Evolutionary conservation across 495 filamentous ascomycete species (phyloP).

Genomic region (Hypoxylon lienhwacheense): DNA sequence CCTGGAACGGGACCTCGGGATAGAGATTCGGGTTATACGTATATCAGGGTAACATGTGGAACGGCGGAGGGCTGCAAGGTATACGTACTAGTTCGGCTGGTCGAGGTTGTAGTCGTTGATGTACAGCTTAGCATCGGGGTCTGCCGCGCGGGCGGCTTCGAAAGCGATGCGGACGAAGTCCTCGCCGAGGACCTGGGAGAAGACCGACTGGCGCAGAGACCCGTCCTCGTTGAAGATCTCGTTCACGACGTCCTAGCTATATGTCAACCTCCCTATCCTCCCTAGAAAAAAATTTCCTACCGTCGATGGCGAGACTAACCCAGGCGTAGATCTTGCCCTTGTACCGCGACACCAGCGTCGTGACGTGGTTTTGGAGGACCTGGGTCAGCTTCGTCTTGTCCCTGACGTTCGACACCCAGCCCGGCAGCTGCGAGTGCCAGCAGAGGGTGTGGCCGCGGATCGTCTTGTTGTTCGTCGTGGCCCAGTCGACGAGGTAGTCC

Average conservation of each 20-base stretch:
- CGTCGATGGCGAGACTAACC: slow-evolving; percentile 39
- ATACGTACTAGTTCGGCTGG: slow-evolving; percentile 35
- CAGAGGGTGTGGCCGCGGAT: slow-evolving; percentile 65
- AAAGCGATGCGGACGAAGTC: slow-evolving; percentile 64
- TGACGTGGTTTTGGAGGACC: slow-evolving; percentile 63
- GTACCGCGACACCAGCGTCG: slow-evolving; percentile 57
- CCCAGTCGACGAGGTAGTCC: slow-evolving; percentile 65
- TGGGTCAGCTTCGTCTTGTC: slow-evolving; percentile 54
- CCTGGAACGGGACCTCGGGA: neutral
- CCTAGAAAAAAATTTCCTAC: neutral
- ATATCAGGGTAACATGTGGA: neutral
- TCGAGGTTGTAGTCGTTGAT: slow-evolving; percentile 72
- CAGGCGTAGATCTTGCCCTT: slow-evolving; percentile 65
- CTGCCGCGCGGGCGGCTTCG: slow-evolving; percentile 58
- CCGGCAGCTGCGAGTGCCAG: slow-evolving; percentile 67
- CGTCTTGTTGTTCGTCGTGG: slow-evolving; percentile 55
- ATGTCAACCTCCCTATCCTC: neutral
- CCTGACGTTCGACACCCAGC: slow-evolving; percentile 59
- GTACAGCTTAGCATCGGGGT: slow-evolving; percentile 63
- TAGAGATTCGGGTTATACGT: neutral
- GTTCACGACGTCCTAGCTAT: slow-evolving; percentile 61
- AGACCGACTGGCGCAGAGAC: slow-evolving; percentile 57
- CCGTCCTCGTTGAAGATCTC: slow-evolving; percentile 69
- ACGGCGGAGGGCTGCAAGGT: neutral
- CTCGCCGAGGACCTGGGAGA: slow-evolving; percentile 61